These are phyloP conservation scores for Microdochium bolleyi DNA, from an alignment of 2,329 filamentous ascomycete genomes.

Conservation along the genomic window DNA sequence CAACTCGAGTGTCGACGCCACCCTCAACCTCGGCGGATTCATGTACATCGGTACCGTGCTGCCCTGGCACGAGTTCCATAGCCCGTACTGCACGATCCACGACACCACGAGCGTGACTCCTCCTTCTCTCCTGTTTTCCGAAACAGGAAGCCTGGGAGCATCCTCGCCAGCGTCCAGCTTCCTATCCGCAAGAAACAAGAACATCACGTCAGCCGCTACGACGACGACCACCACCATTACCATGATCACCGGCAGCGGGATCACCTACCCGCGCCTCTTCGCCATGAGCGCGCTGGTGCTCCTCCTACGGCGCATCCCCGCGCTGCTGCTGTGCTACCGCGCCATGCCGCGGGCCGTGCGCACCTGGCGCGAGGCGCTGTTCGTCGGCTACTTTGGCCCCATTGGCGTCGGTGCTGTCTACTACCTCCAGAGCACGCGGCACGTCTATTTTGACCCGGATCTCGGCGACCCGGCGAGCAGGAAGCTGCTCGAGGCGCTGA, in stretches of 20 bases:
- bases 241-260: neutral
- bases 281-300: constrained; percentile 11
- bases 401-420: constrained; percentile 19
- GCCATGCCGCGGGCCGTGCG: constrained; percentile 8
- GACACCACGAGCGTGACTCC: neutral
- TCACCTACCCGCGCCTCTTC: constrained; percentile 6
- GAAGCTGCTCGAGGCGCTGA: neutral
- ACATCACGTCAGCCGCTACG: neutral
- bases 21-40: constrained; percentile 15
- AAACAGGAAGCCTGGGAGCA: no score
- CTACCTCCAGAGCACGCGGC: constrained; percentile 3
- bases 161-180: no score
- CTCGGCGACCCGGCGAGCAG: neutral
- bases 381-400: constrained; percentile 18
- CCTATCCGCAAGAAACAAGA: no score
- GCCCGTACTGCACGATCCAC: neutral
- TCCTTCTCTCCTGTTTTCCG: no score
- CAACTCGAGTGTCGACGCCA: constrained; percentile 13
- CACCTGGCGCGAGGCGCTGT: constrained; percentile 11
- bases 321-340: constrained; percentile 8
- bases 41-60: constrained; percentile 14
- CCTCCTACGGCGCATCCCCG: constrained; percentile 11
- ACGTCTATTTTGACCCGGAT: neutral
- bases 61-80: constrained; percentile 12
- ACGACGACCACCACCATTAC: neutral